Conservation (phyloP, 106 monocot genomes). For the Chionographis japonica region DNA sequence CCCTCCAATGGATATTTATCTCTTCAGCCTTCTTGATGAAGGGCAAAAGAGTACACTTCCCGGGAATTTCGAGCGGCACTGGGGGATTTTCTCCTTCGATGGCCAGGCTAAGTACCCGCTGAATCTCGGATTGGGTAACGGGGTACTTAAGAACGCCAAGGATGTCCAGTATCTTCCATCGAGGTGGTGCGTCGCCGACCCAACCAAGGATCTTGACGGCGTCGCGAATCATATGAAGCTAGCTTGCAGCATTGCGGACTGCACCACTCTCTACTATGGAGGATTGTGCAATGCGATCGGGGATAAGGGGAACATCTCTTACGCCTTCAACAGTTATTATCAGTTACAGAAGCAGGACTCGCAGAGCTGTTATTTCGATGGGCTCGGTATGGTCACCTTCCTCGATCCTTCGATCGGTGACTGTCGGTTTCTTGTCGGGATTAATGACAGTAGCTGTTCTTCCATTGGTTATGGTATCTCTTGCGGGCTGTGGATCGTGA, state of each 20-base stretch:
- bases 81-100: slow-evolving; percentile 87
- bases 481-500: slow-evolving; percentile 30
- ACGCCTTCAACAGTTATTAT: slow-evolving; percentile 88
- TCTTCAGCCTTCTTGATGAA: slow-evolving; percentile 82
- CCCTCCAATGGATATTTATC: slow-evolving; percentile 70
- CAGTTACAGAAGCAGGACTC: slow-evolving; percentile 69
- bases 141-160: slow-evolving; percentile 64
- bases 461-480: slow-evolving; percentile 18
- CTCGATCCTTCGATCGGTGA: slow-evolving; percentile 80
- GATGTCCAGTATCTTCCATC: slow-evolving; percentile 62
- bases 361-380: slow-evolving; percentile 85
- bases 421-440: slow-evolving; percentile 65
- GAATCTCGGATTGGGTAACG: slow-evolving; percentile 58
- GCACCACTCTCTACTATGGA: slow-evolving; percentile 69
- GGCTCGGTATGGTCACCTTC: slow-evolving; percentile 85
- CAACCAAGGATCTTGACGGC: slow-evolving; percentile 28
- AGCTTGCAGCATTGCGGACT: slow-evolving; percentile 70
- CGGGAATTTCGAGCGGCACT: slow-evolving; percentile 79
- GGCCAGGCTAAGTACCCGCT: slow-evolving; percentile 79
- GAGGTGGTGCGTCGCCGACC: slow-evolving; percentile 84
- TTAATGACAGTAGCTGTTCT: slow-evolving; percentile 38
- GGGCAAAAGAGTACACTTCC: slow-evolving; percentile 70
- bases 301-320: slow-evolving; percentile 66
- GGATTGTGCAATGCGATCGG: slow-evolving; percentile 80
- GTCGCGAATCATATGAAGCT: slow-evolving; percentile 65